Evolutionary conservation across 2,329 filamentous ascomycete genomes (phyloP).

Genomic region (Bertia moriformis): DNA sequence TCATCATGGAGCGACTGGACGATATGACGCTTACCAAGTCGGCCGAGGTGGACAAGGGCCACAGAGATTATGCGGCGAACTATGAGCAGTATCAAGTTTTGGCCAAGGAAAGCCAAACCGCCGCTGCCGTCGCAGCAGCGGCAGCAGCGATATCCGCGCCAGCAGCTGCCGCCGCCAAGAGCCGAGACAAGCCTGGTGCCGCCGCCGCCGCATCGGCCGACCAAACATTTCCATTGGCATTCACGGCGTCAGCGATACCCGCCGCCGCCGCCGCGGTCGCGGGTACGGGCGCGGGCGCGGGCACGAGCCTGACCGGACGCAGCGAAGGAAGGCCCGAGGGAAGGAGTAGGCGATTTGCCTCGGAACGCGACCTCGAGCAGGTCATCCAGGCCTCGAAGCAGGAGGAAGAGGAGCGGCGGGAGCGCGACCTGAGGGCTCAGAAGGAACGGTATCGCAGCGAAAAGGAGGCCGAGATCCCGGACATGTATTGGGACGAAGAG

Average conservation of each 20-base stretch:
- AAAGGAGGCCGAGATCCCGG: constrained; percentile 62
- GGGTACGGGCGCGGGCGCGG: constrained; percentile 16
- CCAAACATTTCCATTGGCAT: too few species aligned
- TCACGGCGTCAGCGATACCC: constrained; percentile 15
- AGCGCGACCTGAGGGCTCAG: constrained; percentile 48
- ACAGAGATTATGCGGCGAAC: too few species aligned
- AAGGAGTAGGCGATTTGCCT: constrained; percentile 43
- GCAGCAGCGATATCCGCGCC: background rate
- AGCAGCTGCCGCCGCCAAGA: too few species aligned
- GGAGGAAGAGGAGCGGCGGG: constrained; percentile 55
- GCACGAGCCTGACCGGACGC: too few species aligned
- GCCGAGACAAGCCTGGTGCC: too few species aligned
- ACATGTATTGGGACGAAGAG: constrained; percentile 50
- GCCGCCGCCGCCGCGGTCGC: constrained; percentile 23
- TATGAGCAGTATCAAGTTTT: background rate
- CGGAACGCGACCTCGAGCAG: constrained; percentile 59
- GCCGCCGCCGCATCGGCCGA: too few species aligned
- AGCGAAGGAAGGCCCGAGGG: constrained; percentile 43
- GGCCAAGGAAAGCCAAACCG: background rate
- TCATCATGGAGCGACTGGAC: constrained; percentile 25
- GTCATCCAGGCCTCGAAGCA: constrained; percentile 59
- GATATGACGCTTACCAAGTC: background rate
- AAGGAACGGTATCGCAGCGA: constrained; percentile 61
- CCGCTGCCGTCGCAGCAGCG: background rate
- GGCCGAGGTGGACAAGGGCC: background rate